Evolutionary conservation across 73 alveolate species (phyloP).

Genomic region (Tetrahymena elliotti): DNA sequence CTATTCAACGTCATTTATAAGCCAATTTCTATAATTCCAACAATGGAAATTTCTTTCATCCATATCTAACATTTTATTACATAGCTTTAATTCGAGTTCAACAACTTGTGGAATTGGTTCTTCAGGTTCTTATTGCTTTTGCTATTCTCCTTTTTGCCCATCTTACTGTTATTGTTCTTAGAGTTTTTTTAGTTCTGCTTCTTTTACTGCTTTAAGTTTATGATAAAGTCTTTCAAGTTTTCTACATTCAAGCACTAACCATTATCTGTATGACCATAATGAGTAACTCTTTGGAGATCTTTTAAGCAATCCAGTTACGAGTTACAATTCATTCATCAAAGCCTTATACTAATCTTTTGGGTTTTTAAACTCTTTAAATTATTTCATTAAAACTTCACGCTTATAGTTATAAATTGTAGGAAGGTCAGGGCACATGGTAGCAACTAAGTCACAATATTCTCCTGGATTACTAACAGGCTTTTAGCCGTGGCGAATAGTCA

Average conservation of each 20-base stretch:
- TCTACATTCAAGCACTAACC: conserved; percentile 69
- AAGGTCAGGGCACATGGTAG: conserved; percentile 71
- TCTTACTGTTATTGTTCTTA: not conserved
- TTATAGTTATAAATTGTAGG: conserved; percentile 78
- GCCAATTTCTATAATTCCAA: conserved; percentile 83
- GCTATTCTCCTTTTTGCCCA: not conserved
- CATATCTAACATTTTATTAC: conserved; percentile 67
- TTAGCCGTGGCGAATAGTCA: conserved; percentile 56
- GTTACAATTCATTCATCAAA: conserved; percentile 51
- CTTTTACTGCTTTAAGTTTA: conserved; percentile 21
- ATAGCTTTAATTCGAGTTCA: conserved; percentile 59
- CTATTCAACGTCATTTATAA: conserved; percentile 1
- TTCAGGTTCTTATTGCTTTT: conserved; percentile 5
- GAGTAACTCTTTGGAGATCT: conserved; percentile 75
- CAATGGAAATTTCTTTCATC: conserved; percentile 92
- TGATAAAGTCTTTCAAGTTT: conserved; percentile 50
- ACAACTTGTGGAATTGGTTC: conserved; percentile 36
- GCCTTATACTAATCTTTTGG: conserved; percentile 26
- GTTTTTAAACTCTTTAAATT: conserved; percentile 24
- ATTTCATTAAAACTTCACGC: conserved; percentile 63
- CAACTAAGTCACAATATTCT: conserved; percentile 61
- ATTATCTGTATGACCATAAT: conserved; percentile 84
- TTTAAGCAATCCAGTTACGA: conserved; percentile 56
- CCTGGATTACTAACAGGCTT: conserved; percentile 52
- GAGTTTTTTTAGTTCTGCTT: conserved; percentile 1